These are phyloP conservation scores for Globisporangium perplexum DNA, from an alignment of 352 stramenopile species.

Conservation along the genomic window DNA sequence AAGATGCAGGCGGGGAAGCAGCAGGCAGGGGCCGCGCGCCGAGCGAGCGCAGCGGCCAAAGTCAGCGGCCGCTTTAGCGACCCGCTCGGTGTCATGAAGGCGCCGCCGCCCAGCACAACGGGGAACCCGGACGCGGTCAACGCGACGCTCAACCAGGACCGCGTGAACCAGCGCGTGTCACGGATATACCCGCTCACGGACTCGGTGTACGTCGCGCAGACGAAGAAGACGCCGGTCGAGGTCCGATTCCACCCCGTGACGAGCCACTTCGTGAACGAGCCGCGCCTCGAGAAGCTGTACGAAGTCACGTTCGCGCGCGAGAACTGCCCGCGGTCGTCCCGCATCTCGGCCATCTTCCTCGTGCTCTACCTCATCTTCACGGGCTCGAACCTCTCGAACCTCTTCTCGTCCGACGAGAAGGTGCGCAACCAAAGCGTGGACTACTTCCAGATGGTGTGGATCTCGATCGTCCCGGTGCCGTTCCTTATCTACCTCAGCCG, in stretches of 20 bases:
- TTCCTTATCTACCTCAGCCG: slow-evolving; percentile 62
- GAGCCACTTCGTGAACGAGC: slow-evolving; percentile 64
- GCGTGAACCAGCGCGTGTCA: slow-evolving; percentile 58
- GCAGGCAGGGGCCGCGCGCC: not conserved
- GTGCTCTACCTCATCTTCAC: slow-evolving; percentile 71
- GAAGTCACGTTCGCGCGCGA: slow-evolving; percentile 78
- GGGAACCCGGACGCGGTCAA: slow-evolving; percentile 12
- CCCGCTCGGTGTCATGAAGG: slow-evolving; percentile 3
- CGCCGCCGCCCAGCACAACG: too few relatives aligned
- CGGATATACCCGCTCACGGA: slow-evolving; percentile 71
- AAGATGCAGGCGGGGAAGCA: not conserved
- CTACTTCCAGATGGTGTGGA: slow-evolving; percentile 71
- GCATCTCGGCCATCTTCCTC: slow-evolving; percentile 60
- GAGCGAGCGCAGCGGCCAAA: slow-evolving; percentile 2
- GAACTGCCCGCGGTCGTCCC: slow-evolving; percentile 60
- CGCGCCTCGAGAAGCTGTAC: slow-evolving; percentile 71
- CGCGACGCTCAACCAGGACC: slow-evolving; percentile 47
- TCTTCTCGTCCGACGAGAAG: slow-evolving; percentile 50
- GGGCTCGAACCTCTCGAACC: slow-evolving; percentile 61
- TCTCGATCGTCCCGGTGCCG: slow-evolving; percentile 58
- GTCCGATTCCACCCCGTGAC: slow-evolving; percentile 75
- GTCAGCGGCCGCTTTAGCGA: slow-evolving; percentile 4
- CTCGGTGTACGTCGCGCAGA: slow-evolving; percentile 57
- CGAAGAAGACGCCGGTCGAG: slow-evolving; percentile 74
- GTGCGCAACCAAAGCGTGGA: slow-evolving; percentile 40